Percentiles rank a stretch among this genome's conserved stretches.
phyloP scores from a whole-genome alignment of 805 yeast species.

The Lachancea thermotolerans region DNA sequence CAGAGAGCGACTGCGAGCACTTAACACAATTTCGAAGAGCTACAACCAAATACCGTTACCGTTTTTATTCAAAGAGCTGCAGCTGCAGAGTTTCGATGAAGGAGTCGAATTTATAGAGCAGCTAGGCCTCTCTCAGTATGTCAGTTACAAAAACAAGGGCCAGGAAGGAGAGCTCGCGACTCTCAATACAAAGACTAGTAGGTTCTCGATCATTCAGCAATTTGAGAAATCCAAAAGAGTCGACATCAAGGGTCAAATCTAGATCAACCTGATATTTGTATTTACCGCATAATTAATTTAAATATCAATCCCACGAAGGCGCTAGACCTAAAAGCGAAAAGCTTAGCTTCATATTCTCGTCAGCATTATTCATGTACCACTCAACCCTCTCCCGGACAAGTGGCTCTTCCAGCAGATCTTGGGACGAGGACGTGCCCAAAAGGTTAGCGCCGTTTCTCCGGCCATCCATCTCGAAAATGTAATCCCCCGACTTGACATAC shows the following conservation, averaged over 20 bases:
- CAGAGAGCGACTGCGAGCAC: slow-evolving; percentile 51
- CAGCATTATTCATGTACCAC: slow-evolving; percentile 58
- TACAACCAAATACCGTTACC: slow-evolving; percentile 43
- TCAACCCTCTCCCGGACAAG: slow-evolving; percentile 49
- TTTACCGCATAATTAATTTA: neutral
- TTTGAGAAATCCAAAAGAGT: slow-evolving; percentile 45
- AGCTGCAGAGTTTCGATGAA: slow-evolving; percentile 36
- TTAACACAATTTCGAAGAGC: slow-evolving; percentile 49
- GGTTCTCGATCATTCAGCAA: slow-evolving; percentile 32
- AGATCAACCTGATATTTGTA: slow-evolving; percentile 3
- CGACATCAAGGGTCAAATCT: slow-evolving; percentile 87
- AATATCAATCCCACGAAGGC: slow-evolving; percentile 41
- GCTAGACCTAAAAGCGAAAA: slow-evolving; percentile 77
- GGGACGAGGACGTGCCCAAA: slow-evolving; percentile 37
- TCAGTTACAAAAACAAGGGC: slow-evolving; percentile 26
- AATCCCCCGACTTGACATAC: slow-evolving; percentile 51
- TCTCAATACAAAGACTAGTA: slow-evolving; percentile 32
- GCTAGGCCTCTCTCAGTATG: slow-evolving; percentile 33
- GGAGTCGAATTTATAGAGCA: slow-evolving; percentile 38
- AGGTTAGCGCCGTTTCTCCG: slow-evolving; percentile 59
- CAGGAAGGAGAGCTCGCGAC: slow-evolving; percentile 26
- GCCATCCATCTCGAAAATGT: slow-evolving; percentile 83
- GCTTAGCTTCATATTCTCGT: slow-evolving; percentile 49
- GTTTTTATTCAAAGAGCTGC: slow-evolving; percentile 35
- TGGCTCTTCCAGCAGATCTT: slow-evolving; percentile 49